These are phyloP conservation scores for Liquidambar formosana DNA, from an alignment of 164 flowering plant species.

Conservation along the genomic window DNA sequence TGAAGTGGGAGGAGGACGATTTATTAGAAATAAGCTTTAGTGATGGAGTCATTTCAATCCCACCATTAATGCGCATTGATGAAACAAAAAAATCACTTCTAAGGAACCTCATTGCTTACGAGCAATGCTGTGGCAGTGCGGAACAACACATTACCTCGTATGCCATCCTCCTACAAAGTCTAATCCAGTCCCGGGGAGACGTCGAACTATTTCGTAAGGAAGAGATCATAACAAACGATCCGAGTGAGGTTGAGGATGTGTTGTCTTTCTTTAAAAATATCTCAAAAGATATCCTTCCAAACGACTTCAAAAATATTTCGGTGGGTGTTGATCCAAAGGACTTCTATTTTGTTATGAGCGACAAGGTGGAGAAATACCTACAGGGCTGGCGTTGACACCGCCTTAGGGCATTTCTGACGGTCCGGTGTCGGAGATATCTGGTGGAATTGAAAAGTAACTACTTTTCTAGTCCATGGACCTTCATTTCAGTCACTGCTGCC, in stretches of 20 bases:
- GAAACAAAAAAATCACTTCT: too few species aligned
- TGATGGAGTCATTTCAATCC: too few species aligned
- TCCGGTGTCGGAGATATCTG: not conserved
- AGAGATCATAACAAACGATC: not conserved
- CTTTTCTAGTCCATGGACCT: not conserved
- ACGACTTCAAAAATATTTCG: too few species aligned
- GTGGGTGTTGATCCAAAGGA: constrained; percentile 15
- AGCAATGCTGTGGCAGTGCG: constrained; percentile 9
- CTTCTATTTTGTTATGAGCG: constrained; percentile 24
- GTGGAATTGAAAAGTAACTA: not conserved
- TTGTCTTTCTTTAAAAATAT: too few species aligned
- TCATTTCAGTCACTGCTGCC: not conserved
- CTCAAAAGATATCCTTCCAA: too few species aligned
- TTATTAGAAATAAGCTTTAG: constrained; percentile 21
- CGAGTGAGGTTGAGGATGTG: too few species aligned
- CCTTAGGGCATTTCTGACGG: not conserved
- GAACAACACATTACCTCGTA: constrained; percentile 11
- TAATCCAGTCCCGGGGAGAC: constrained; percentile 18
- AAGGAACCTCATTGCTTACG: too few species aligned
- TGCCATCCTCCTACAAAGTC: too few species aligned
- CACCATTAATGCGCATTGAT: too few species aligned
- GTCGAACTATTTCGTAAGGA: constrained; percentile 4
- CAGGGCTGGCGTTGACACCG: not conserved
- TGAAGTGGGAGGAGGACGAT: too few species aligned
- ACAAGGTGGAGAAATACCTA: constrained; percentile 10